phyloP scores from a whole-genome alignment of 768 basidiomycete genomes.

The Mycena olivaceomarginata region DNA sequence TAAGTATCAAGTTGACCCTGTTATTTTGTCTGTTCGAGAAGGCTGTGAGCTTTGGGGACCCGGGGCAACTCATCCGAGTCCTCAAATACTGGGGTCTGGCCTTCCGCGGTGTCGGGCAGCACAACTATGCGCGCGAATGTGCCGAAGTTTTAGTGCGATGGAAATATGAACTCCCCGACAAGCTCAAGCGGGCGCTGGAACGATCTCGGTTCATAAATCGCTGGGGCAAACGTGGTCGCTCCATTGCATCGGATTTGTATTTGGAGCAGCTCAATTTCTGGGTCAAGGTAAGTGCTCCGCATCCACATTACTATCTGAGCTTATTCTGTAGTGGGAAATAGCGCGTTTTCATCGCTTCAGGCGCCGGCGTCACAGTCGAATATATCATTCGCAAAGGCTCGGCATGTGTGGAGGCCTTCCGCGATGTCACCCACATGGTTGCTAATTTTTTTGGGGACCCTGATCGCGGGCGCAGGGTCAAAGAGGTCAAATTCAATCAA shows the following conservation, averaged over 20 bases:
- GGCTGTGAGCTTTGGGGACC: constrained; percentile 54
- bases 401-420: constrained; percentile 16
- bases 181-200: constrained; percentile 44
- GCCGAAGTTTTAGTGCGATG: constrained; percentile 44
- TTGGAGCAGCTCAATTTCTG: constrained; percentile 54
- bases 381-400: constrained; percentile 24
- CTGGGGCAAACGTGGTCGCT: constrained; percentile 48
- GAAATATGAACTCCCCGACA: constrained; percentile 44
- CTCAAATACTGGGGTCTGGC: constrained; percentile 27
- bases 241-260: constrained; percentile 53
- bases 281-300: constrained; percentile 54
- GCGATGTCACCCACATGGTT: constrained; percentile 1
- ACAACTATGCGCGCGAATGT: constrained; percentile 57
- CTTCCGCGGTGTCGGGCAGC: no score
- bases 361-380: constrained; percentile 38
- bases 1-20: no score
- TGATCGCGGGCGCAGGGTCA: constrained; percentile 43
- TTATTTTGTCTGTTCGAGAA: no score
- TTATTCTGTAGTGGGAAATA: constrained; percentile 4
- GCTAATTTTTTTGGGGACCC: constrained; percentile 19
- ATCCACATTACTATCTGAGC: background rate
- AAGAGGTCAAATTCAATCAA: constrained; percentile 45
- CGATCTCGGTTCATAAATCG: constrained; percentile 14
- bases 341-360: constrained; percentile 49
- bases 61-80: constrained; percentile 50